Percentiles rank a stretch among this genome's conserved stretches.
These are phyloP conservation scores for Miscanthus lutarioriparius DNA, from an alignment of 176 grass and related monocot species.

Conservation along the genomic window DNA sequence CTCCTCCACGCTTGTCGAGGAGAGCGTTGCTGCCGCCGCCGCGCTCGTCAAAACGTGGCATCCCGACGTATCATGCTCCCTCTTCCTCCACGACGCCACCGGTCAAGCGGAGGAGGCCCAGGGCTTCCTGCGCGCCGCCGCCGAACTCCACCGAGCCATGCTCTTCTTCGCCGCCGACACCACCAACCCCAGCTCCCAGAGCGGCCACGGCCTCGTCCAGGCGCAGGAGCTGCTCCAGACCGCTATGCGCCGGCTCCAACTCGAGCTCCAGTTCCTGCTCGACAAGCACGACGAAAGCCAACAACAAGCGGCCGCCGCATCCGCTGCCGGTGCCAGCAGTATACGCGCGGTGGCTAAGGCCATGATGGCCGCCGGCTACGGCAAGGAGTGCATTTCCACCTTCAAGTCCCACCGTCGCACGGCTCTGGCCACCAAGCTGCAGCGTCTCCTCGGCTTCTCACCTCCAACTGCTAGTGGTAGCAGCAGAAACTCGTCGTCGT, in stretches of 20 bases:
- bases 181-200: neutral
- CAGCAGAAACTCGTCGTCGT: too few relatives aligned
- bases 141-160: constrained; percentile 68
- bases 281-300: too few relatives aligned
- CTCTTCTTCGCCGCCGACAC: constrained; percentile 43
- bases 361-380: constrained; percentile 75
- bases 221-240: constrained; percentile 60
- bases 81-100: constrained; percentile 16
- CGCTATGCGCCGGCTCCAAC: constrained; percentile 59
- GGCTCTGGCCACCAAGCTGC: constrained; percentile 30
- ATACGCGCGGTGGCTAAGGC: constrained; percentile 32
- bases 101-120: neutral
- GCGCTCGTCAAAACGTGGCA: constrained; percentile 54
- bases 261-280: constrained; percentile 50
- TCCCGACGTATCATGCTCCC: constrained; percentile 29
- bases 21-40: constrained; percentile 45
- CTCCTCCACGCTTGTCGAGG: constrained; percentile 45
- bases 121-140: constrained; percentile 40
- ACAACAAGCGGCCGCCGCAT: too few relatives aligned
- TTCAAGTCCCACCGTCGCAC: constrained; percentile 54
- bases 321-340: too few relatives aligned
- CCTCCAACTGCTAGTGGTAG: neutral
- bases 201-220: constrained; percentile 28
- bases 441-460: constrained; percentile 39
- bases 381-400: constrained; percentile 66